Base-by-base conservation (phyloP, 2,329 filamentous ascomycete species). In the Akanthomyces lecanii region DNA sequence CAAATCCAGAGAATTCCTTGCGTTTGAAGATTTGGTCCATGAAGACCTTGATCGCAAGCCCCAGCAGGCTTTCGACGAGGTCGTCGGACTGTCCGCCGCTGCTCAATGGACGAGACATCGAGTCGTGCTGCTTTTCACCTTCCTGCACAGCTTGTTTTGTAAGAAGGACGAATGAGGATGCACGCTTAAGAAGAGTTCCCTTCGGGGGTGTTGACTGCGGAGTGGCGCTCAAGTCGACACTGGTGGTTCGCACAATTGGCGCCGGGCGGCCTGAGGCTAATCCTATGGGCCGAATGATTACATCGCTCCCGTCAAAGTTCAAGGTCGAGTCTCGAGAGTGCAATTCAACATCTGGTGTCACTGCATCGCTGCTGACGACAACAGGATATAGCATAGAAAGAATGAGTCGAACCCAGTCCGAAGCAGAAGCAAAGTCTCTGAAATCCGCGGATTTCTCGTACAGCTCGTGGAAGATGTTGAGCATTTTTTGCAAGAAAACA, bases 1-100 rank as follows among this genome's bases (percentile, higher is more conserved):
- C 88, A 60, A 99, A 90, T 0, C 95, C 94, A 3, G 89, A 82
- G 71, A 98, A 99, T 60, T 99, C 95, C 72, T 97, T 97, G 30
- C 92, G 87, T 36, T 83, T 84, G 48, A 97, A 85, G 0, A 98
- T 78, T 69, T 98, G 92, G 69, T 97, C 93, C 56, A 90, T 83
- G 70, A 97, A 96, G 0, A 97, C 86, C 23, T 84, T 85, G 55
- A 95, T 81, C 2, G 94, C 84, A 25, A 98, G 82, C 66, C 93
- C 89, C 5, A 96, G 75, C 16, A 97, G 78, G 5, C 86, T 87
- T 65, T 96, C 89, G 0, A 94, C 83, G 21, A 96, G 82, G 0
- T 85, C 82, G 70, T 90, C 89, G 40, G 58, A 44, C 16, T 48
- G 50, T 8, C 47, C 40, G 18, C 53, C 47, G 42, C 55, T 60